Evolutionary conservation across 2,329 filamentous ascomycete species (phyloP), one percentile per base, ranked within the genome.

Genomic region (Neofusicoccum umdonicola): DNA sequence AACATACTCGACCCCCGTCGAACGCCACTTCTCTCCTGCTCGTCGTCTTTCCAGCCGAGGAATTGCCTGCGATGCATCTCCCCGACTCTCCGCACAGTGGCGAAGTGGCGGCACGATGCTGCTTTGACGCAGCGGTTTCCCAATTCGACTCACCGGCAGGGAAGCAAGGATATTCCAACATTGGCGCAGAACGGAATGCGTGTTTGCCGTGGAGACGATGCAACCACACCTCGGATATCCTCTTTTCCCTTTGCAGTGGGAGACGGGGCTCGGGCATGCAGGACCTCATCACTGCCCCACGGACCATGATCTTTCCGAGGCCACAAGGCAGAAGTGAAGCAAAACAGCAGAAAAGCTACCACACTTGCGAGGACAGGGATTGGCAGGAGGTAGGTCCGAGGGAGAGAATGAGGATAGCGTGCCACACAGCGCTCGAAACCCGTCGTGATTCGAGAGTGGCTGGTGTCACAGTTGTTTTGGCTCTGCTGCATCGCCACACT

Each of bases 391-490:
- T 48, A 9, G 4, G 8, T 48, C 17, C 45, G 45, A 7, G 27
- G 27, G 17, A 4, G 22, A 35, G 47, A 35, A 8, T 51, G 12
- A 51, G 47, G 27, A 31, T 51, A 51, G 47, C 27, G 47, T 51
- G 34, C 47, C 47, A 35, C 27, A 5, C 27, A 15, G 34, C 27
- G 27, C 22, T 51, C 27, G 47, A 51, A 51, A 51, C 47, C 27
- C 22, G 12, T 4, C 15, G 7, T 51, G 47, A 34, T 31, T 31
- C 27, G 15, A 27, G 47, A 27, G 47, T 51, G 34, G 31, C 15
- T 37, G 50, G 50, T 52, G 50, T 52, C 50, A 52, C 50, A 19
- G 4, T 52, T 37, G 50, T 52, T 52, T 52, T 52, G 50, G 31
- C 31, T 4, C n/a, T 37, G 31, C 15, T 37, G 12, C 31, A 17